Evolutionary conservation across 1,284 basidiomycete genomes (phyloP).

Genomic region (Puccinia novopanici): DNA sequence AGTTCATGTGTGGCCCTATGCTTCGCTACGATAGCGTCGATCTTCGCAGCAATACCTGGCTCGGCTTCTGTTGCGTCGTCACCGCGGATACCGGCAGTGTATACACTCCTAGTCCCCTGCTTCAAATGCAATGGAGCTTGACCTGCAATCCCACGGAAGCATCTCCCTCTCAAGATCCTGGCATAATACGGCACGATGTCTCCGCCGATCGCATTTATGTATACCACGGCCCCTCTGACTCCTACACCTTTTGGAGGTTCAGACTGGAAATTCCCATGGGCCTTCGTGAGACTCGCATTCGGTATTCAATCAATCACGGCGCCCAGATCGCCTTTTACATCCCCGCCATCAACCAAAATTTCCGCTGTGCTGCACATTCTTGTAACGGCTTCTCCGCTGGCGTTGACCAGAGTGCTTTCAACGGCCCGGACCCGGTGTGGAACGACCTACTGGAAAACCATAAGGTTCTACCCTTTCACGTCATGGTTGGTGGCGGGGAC

Average conservation of each 20-base stretch:
- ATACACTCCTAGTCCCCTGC: constrained; percentile 57
- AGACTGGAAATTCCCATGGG: constrained; percentile 78
- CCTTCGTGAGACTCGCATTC: constrained; percentile 72
- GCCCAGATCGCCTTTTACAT: constrained; percentile 79
- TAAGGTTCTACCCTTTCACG: constrained; percentile 77
- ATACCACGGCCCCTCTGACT: constrained; percentile 69
- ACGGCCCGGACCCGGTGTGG: constrained; percentile 70
- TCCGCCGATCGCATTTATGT: constrained; percentile 77
- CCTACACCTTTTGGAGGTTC: constrained; percentile 80
- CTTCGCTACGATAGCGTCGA: constrained; percentile 88
- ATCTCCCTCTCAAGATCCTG: constrained; percentile 24
- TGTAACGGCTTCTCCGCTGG: constrained; percentile 65
- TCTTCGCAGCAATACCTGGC: constrained; percentile 75
- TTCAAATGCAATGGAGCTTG: constrained; percentile 49
- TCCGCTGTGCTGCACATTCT: constrained; percentile 86
- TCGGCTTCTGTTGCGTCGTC: constrained; percentile 58
- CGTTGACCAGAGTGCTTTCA: constrained; percentile 67
- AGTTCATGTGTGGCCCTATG: constrained; percentile 70
- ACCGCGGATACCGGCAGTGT: constrained; percentile 62
- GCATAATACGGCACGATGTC: constrained; percentile 17
- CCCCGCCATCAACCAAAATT: constrained; percentile 77
- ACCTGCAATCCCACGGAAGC: constrained; percentile 52
- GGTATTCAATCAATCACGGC: constrained; percentile 68
- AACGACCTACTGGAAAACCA: constrained; percentile 82
- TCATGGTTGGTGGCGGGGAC: constrained; percentile 71